Conservation (phyloP, 2,329 filamentous ascomycete species). For the Aspergillus pseudotamarii region DNA sequence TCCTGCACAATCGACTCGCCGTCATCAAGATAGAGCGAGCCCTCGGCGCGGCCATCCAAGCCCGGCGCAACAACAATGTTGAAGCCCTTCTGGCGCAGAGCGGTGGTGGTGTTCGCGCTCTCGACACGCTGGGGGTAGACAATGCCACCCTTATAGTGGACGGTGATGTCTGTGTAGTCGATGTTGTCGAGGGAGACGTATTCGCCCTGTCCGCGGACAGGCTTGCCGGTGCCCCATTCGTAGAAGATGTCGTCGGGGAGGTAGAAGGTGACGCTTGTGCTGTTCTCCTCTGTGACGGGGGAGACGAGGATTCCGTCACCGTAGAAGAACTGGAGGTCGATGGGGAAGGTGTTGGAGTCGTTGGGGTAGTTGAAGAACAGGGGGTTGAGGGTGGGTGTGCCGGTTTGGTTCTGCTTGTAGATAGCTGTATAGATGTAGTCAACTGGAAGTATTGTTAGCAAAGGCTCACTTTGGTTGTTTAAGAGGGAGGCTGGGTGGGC, state of each 20-base stretch:
- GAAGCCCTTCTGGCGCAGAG: background rate
- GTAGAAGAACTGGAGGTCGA: background rate
- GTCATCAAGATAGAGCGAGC: background rate
- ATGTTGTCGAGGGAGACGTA: slow-evolving; percentile 4
- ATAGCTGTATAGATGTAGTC: background rate
- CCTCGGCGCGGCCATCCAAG: background rate
- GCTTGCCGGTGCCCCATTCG: slow-evolving; percentile 6
- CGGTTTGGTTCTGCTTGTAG: background rate
- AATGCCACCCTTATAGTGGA: background rate
- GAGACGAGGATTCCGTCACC: background rate
- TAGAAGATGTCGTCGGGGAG: slow-evolving; percentile 12
- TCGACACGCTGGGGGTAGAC: background rate
- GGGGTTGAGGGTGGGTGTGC: background rate
- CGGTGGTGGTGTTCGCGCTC: background rate
- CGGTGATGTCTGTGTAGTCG: background rate
- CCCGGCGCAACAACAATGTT: background rate
- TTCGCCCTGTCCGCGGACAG: slow-evolving; percentile 5
- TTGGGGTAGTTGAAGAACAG: background rate
- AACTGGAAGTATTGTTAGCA: background rate
- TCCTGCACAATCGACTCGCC: background rate
- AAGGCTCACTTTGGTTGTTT: fast-evolving
- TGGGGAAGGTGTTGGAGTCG: background rate
- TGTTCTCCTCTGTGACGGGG: slow-evolving; percentile 6
- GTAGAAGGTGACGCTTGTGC: slow-evolving; percentile 6
- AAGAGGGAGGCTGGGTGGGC: background rate